Base-by-base conservation (phyloP, 2,329 filamentous ascomycete species). In the Beauveria medogensis region DNA sequence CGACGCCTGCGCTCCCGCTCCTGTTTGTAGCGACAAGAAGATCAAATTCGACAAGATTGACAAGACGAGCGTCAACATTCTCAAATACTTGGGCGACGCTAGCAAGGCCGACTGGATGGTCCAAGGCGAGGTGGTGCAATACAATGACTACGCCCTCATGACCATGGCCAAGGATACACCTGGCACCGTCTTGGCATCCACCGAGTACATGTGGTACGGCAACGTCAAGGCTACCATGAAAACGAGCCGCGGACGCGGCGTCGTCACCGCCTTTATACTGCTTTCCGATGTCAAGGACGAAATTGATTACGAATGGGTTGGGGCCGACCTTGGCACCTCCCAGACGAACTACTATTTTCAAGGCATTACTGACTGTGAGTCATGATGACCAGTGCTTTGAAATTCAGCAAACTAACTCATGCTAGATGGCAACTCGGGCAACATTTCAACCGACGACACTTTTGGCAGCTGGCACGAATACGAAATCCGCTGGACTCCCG, bases 311-410 rank as follows among this genome's bases (percentile, higher is more conserved):
- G 94, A 99, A 74, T 97, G 89, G 73, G 83, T 99, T 59, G 94
- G 94, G 66, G 83, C 83, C 50, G 90, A 97, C 70, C 79, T 96
- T 64, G 71, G 79, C 52, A 83, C 82, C 64, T 90, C 89, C 20
- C 92, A 99, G 79, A 94, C 92, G 72, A 99, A 99, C 79, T 99
- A 87, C 80, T 99, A 97, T 77, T 97, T 89, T 78, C 92, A 97
- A 77, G 94, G 94, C 70, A 88, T 97, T 65, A 88, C 91, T 44
- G 82, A 93, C 73, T 97, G 91, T 96, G 80, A 80, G 90, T 71
- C 34, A 14, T 18, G 6, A 18, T 12, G 4, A 14, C 18, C 46
- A 26, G 40, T 28, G 47, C 51, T 60, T 43, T 44, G 55, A 14
- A 5, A 10, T n/a, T 5, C 24, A 20, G 46, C 34, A 37, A 40